A percentile compares a stretch with the other conserved stretches of the same genome.
Conservation (phyloP, 306 rosid genomes). For the Sechiopsis laciniata region DNA sequence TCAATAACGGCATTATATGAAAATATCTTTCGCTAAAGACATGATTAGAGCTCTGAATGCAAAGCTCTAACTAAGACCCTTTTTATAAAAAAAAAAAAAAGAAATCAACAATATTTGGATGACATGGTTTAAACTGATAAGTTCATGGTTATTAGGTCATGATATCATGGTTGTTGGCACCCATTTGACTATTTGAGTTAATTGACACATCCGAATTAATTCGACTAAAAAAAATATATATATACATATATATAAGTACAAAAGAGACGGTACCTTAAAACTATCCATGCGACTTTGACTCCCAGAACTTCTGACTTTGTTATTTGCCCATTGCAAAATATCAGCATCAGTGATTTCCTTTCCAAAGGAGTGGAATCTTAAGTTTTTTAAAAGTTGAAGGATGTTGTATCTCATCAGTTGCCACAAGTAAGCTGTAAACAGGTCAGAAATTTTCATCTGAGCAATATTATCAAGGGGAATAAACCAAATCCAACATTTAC, state of each 20-base stretch:
- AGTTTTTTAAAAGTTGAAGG: slow-evolving; percentile 81
- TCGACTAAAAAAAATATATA: not conserved
- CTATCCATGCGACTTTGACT: slow-evolving; percentile 71
- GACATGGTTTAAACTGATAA: too few species aligned
- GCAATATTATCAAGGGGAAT: not conserved
- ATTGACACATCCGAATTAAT: not conserved
- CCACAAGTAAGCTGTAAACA: slow-evolving; percentile 81
- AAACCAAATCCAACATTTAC: not conserved
- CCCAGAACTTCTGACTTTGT: slow-evolving; percentile 65
- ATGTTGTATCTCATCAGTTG: slow-evolving; percentile 90
- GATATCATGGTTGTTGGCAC: too few species aligned
- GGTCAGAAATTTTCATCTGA: slow-evolving; percentile 21
- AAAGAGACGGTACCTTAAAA: slow-evolving; percentile 55
- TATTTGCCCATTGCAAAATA: slow-evolving; percentile 88
- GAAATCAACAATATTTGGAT: too few species aligned
- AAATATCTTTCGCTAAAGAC: not conserved
- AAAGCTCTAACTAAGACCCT: not conserved
- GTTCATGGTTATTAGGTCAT: too few species aligned
- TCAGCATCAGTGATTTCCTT: slow-evolving; percentile 85
- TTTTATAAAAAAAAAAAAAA: too few species aligned
- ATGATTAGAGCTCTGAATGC: too few species aligned
- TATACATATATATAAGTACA: too few species aligned
- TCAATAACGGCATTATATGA: not conserved
- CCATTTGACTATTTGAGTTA: too few species aligned
- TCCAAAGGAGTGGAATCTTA: slow-evolving; percentile 88